Evolutionary conservation across 257 asterid genomes (phyloP).

Genomic region (Plectranthus barbatus): DNA sequence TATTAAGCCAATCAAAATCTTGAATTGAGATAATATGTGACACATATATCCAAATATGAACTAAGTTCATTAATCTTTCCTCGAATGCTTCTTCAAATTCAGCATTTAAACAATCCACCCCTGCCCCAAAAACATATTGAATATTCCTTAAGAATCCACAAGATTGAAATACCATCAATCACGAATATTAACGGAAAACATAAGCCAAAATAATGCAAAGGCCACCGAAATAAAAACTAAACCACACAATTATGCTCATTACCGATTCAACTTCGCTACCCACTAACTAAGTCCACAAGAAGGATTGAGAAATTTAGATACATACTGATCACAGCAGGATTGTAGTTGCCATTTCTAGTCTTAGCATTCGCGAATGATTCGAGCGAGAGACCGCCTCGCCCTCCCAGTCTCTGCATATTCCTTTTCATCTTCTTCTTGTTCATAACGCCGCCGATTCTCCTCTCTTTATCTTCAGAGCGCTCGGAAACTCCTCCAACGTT

Average conservation of each 20-base stretch:
- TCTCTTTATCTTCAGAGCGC: constrained; percentile 5
- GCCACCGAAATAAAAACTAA: neutral
- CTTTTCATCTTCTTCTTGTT: constrained; percentile 51
- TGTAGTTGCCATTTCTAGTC: constrained; percentile 41
- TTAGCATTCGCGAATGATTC: constrained; percentile 77
- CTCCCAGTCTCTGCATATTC: constrained; percentile 83
- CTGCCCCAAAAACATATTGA: no score
- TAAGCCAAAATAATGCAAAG: neutral
- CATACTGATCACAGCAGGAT: constrained; percentile 77
- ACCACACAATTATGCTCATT: neutral
- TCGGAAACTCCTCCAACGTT: constrained; percentile 28
- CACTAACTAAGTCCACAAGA: neutral
- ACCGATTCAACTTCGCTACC: neutral
- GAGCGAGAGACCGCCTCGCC: constrained; percentile 70
- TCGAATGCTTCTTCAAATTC: neutral
- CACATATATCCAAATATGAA: neutral
- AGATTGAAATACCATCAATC: neutral
- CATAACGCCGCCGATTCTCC: constrained; percentile 25
- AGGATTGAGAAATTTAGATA: neutral
- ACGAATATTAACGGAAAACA: neutral
- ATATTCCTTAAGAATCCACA: neutral
- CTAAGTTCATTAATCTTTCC: neutral
- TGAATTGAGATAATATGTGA: neutral
- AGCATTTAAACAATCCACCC: neutral
- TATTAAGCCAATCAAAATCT: neutral